phyloP scores from a whole-genome alignment of 306 rosid species.

The Hippophae rhamnoides region DNA sequence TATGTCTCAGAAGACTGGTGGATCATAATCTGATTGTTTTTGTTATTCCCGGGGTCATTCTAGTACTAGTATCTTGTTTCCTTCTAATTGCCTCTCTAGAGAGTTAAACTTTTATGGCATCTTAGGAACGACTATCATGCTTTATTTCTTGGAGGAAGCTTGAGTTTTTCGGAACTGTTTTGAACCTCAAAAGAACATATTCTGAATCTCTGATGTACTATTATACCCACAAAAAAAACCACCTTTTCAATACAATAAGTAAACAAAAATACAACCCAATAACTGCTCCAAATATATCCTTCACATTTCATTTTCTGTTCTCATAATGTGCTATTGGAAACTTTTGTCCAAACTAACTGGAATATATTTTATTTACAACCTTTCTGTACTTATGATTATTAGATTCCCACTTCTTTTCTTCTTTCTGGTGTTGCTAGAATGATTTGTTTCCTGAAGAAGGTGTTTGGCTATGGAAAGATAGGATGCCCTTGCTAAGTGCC shows the following conservation, averaged over 20 bases:
- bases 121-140: too few species aligned
- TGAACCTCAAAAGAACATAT: background rate
- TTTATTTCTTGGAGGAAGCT: too few species aligned
- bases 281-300: too few species aligned
- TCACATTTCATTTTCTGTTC: too few species aligned
- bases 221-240: too few species aligned
- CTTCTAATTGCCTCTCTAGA: too few species aligned
- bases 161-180: background rate
- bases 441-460: conserved; percentile 93
- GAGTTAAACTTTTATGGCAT: too few species aligned
- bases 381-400: background rate
- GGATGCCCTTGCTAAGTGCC: conserved; percentile 83
- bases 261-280: too few species aligned
- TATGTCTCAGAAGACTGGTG: background rate
- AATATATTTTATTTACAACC: conserved; percentile 2
- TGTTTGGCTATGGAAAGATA: conserved; percentile 79
- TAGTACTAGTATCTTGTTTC: background rate
- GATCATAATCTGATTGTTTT: background rate
- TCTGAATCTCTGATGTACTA: too few species aligned
- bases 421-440: conserved; percentile 46
- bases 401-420: background rate
- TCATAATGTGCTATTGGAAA: background rate
- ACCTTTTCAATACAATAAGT: too few species aligned
- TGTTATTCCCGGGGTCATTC: background rate
- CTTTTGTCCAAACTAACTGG: background rate